Percentiles rank a stretch among this genome's conserved stretches.
phyloP scores from a whole-genome alignment of 2,329 filamentous ascomycete species.

The Nothomitra cinnamomea region DNA sequence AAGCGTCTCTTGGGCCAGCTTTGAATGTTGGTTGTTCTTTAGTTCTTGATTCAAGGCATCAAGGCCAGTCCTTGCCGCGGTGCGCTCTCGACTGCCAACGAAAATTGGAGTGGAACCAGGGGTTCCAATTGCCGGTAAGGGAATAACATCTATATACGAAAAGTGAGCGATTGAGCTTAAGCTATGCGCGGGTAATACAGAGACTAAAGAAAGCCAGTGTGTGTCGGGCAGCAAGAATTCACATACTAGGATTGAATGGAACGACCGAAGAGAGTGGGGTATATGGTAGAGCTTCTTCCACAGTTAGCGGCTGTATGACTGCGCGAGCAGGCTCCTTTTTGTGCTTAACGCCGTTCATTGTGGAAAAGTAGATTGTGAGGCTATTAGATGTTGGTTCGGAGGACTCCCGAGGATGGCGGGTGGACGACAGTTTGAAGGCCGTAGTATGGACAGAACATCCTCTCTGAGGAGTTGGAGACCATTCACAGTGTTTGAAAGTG shows the following conservation, averaged over 20 bases:
- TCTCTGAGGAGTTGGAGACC: neutral
- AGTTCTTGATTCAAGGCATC: neutral
- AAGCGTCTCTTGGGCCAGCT: neutral
- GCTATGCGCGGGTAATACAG: slow-evolving; percentile 7
- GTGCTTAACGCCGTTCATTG: slow-evolving; percentile 13
- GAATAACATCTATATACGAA: neutral
- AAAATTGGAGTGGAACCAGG: slow-evolving; percentile 1
- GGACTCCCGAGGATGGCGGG: neutral
- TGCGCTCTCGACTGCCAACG: neutral
- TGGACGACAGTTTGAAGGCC: slow-evolving; percentile 4
- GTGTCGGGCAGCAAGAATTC: neutral
- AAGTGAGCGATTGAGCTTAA: neutral
- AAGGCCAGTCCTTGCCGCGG: neutral
- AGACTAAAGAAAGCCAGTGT: neutral
- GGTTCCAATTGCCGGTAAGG: slow-evolving; percentile 3
- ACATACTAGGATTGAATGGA: slow-evolving; percentile 40
- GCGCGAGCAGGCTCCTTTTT: neutral
- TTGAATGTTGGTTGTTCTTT: neutral
- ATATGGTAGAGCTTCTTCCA: slow-evolving; percentile 65
- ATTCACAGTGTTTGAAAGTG: neutral
- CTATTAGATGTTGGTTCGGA: slow-evolving; percentile 15
- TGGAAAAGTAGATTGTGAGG: slow-evolving; percentile 13
- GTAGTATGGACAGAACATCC: neutral
- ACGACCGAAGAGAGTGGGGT: slow-evolving; percentile 67
- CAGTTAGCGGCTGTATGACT: slow-evolving; percentile 25